Base-by-base conservation (phyloP, 345 rosid genomes). In the Eucalyptus leucophloia region DNA sequence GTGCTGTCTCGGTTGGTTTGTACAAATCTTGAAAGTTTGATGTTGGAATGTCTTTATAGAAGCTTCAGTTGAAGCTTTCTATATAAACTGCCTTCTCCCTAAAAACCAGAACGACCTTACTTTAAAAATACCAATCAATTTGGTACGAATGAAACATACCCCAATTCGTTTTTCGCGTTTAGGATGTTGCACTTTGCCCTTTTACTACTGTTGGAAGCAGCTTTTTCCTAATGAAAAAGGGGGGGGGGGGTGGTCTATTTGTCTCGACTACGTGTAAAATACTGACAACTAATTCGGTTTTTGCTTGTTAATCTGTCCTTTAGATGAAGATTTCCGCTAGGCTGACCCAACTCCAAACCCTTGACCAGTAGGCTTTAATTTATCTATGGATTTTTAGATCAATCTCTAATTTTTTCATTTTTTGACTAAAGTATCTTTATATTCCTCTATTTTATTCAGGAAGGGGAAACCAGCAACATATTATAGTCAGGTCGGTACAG, bases 291-390 rank as follows among this genome's bases (percentile, higher is more conserved):
- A 21, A 32, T 34, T 72, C 44, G 45, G 26, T 72, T 72, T 34
- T 72, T 34, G 82, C 44, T 90, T 88, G 89, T 67, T 90, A 60
- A 65, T 89, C 88, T 69, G 92, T 92, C 91, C 95, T 91, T 92
- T 92, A 90, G 87, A 90, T 83, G 91, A 92, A 92, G 92, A 86
- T 88, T 82, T 56, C 54, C 65, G 56, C 30, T 24, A 16, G 19
- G 44, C 92, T 87, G 87, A 91, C 90, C 42, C 83, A 37, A 12
- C 47, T 89, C 89, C 60, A 88, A 47, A 87, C 60, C 65, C 80
- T 86, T 87, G 87, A 69, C 87, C 89, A 21, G 3, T 89, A 93
- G 90, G 83, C 90, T 91, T 89, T 92, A 88, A 87, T 91, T 88
- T 90, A 32, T 69, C 72, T 67, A 12, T 88, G 40, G 67, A 32